Conservation (phyloP, 805 yeast genomes). For the Saccharomycopsis selenospora region DNA sequence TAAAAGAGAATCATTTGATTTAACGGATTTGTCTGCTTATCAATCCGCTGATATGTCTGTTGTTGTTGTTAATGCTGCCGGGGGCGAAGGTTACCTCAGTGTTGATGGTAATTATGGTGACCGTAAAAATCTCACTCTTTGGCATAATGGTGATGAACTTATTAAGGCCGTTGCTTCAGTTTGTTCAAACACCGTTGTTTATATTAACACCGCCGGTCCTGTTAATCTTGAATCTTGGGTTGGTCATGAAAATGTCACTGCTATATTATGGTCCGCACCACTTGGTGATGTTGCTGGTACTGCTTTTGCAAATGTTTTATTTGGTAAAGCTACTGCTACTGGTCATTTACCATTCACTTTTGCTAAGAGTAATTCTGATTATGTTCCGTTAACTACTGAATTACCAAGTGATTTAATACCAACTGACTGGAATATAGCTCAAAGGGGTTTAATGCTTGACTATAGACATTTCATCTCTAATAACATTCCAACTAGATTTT, state of each 20-base stretch:
- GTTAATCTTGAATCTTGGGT: conserved; percentile 50
- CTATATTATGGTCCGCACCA: conserved; percentile 48
- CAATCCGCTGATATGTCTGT: conserved; percentile 46
- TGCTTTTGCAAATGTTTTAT: conserved; percentile 50
- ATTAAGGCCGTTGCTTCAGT: conserved; percentile 41
- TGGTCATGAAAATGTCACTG: conserved; percentile 51
- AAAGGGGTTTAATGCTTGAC: conserved; percentile 36
- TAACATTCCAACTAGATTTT: conserved; percentile 48
- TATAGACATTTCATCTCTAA: conserved; percentile 53
- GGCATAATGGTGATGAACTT: conserved; percentile 53
- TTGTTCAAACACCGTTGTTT: conserved; percentile 50
- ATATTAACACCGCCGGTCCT: conserved; percentile 55
- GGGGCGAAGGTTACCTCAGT: conserved; percentile 54
- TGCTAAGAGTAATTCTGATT: conserved; percentile 43
- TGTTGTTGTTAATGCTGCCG: conserved; percentile 45
- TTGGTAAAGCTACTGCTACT: conserved; percentile 56
- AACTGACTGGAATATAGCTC: conserved; percentile 27
- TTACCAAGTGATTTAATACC: conserved; percentile 32
- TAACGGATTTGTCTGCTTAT: conserved; percentile 37
- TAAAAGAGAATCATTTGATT: conserved; percentile 39
- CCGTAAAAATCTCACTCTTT: conserved; percentile 42
- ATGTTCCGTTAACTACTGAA: conserved; percentile 40
- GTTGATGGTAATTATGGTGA: conserved; percentile 58
- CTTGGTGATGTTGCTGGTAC: conserved; percentile 50
- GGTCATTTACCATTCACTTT: conserved; percentile 60